Evolutionary conservation across 75 land plant genomes (phyloP).

Genomic region (Pseudotsuga menziesii): DNA sequence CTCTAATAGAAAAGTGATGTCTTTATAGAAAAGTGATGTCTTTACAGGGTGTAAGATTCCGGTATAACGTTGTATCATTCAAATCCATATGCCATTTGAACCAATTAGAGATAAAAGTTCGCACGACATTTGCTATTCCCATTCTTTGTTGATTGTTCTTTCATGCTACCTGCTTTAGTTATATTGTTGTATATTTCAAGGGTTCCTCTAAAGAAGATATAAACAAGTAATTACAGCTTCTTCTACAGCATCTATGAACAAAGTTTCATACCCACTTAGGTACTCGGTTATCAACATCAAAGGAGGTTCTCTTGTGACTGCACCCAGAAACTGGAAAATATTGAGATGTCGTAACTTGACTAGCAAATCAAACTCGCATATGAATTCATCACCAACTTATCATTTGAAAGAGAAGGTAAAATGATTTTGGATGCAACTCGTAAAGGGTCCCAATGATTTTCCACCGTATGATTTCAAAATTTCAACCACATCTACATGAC

Average conservation of each 20-base stretch:
- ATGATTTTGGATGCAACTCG: no score
- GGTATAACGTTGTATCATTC: background rate
- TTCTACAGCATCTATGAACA: background rate
- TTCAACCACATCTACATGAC: no score
- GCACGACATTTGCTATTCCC: background rate
- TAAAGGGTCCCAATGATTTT: no score
- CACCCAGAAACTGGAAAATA: conserved; percentile 94
- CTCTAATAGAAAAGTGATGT: no score
- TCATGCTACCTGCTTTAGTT: background rate
- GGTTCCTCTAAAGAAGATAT: background rate
- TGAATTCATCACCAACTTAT: no score
- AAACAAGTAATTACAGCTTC: background rate
- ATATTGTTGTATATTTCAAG: background rate
- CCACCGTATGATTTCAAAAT: no score
- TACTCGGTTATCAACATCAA: conserved; percentile 89
- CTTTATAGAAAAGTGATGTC: no score
- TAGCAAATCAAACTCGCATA: conserved; percentile 82
- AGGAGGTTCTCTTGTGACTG: conserved; percentile 79
- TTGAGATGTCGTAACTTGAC: conserved; percentile 95
- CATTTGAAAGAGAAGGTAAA: no score
- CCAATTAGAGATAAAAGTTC: background rate
- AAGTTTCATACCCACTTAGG: conserved; percentile 50
- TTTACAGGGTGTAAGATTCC: no score
- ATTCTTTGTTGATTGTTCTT: background rate
- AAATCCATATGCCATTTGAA: background rate